Conservation (phyloP, 2,329 filamentous ascomycete species). For the Dactylellina sp. region DNA sequence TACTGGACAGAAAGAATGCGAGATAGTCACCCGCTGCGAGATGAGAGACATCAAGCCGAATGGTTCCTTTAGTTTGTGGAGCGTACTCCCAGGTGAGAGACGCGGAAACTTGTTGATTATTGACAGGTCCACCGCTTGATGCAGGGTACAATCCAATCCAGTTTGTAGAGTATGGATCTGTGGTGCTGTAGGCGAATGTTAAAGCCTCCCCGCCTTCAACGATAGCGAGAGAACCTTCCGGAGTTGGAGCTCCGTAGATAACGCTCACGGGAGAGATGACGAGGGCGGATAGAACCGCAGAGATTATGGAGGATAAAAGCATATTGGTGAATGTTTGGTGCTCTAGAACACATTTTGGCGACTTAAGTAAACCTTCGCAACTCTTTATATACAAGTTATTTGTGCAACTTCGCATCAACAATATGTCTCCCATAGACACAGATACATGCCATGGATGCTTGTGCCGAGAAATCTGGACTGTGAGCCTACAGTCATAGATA, state of each 20-base stretch:
- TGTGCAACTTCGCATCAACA: no score
- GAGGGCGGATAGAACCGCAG: conserved; percentile 23
- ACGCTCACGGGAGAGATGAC: conserved; percentile 1
- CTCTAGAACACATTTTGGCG: no score
- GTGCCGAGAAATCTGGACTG: no score
- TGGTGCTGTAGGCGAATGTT: conserved; percentile 63
- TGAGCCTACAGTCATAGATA: no score
- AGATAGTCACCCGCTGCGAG: conserved; percentile 76
- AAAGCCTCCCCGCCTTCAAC: conserved; percentile 12
- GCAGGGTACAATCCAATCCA: conserved; percentile 64
- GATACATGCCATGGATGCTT: no score
- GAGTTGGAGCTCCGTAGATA: conserved; percentile 12
- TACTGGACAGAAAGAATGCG: conserved; percentile 82
- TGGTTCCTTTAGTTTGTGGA: conserved; percentile 69
- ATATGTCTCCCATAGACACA: no score
- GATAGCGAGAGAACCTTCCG: conserved; percentile 4
- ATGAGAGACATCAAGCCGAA: conserved; percentile 86
- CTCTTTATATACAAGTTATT: no score
- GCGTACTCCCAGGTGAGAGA: conserved; percentile 64
- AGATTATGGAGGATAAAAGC: conserved; percentile 27
- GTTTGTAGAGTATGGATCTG: conserved; percentile 61
- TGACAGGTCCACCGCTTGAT: conserved; percentile 63
- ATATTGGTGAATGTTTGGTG: no score
- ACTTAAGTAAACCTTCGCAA: no score
- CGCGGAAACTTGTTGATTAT: conserved; percentile 60